A percentile compares a stretch with the other conserved stretches of the same genome.
Conservation (phyloP, 257 asterid genomes). For the Solanum chmielewskii region DNA sequence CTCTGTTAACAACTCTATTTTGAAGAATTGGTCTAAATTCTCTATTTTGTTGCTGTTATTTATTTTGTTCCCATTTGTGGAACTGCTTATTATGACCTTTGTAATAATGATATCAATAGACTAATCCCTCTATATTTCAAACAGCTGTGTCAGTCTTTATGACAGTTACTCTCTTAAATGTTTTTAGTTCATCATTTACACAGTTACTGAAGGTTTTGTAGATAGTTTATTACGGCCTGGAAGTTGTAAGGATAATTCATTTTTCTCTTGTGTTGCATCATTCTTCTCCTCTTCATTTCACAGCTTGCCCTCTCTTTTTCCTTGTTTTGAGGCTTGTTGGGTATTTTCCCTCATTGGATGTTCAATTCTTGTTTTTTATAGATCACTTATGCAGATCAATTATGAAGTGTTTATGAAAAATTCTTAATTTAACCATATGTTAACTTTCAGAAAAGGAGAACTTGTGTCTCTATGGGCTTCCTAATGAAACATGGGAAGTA, state of each 20-base stretch:
- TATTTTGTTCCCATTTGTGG: not conserved
- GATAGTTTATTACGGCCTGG: not conserved
- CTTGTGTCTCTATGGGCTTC: slow-evolving; percentile 83
- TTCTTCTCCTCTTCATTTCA: not conserved
- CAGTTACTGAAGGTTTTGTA: not conserved
- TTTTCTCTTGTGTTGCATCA: not conserved
- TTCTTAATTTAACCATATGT: not conserved
- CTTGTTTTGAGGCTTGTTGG: not conserved
- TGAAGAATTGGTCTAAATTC: not conserved
- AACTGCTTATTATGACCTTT: not conserved
- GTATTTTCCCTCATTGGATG: not conserved
- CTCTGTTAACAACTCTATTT: not conserved
- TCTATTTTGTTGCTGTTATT: not conserved
- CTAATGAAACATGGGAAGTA: slow-evolving; percentile 88
- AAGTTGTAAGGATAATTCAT: not conserved
- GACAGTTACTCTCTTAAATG: not conserved
- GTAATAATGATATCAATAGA: not conserved
- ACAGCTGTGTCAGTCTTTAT: not conserved
- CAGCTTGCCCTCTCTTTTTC: not conserved
- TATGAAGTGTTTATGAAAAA: not conserved
- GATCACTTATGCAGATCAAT: not conserved
- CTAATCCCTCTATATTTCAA: not conserved
- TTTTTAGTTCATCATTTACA: not conserved
- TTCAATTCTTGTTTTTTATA: not conserved
- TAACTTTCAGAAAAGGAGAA: slow-evolving; percentile 68